Base-by-base conservation (phyloP, 1,139 yeast genomes). In the Nakaseomyces uthaithaninus region DNA sequence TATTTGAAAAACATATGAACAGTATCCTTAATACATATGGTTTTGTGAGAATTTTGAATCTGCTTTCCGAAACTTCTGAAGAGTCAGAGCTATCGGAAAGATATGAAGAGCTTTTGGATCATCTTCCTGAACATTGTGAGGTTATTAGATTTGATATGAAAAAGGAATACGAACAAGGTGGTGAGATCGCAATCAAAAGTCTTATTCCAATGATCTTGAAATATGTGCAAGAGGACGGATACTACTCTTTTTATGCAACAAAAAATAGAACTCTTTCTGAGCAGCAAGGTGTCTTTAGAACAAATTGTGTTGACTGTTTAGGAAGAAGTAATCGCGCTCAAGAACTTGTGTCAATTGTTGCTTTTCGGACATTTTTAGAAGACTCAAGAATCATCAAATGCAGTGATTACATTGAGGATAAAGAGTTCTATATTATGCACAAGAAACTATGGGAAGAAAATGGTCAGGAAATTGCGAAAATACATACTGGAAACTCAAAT, bases 401-500 rank as follows among this genome's bases (percentile, higher is more conserved):
- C 49, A 50, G 64, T 50, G 35, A 57, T 44, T 43, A 40, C 19
- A 44, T 49, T 26, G 59, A 57, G 17, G 54, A 55, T n/a, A 52
- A 53, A 8, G 91, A 78, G 16, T 63, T 84, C 34, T 70, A 78
- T 57, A 59, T 64, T 30, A 77, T 74, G 45, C 96, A 89, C 55
- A 84, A 87, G 52, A 69, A 80, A 3, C 64, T 91, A 17, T 93
- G 98, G 98, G 99, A 98, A 0, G 96, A 93, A 61, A 89, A 91
- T 60, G 99, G 98, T 36, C 98, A 93, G 62, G 95, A 93, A 45
- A 75, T 93, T 8, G 87, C 97, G 1, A 96, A 87, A 59, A 91
- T 91, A 22, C 93, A 93, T 59, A 91, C 98, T 0, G 98, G 98
- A 5, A 93, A 98, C 0, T 89, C 91, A 58, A 98, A 98, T 0